Evolutionary conservation across 139 green algal species (phyloP).

Genomic region (Eudorina sp.): DNA sequence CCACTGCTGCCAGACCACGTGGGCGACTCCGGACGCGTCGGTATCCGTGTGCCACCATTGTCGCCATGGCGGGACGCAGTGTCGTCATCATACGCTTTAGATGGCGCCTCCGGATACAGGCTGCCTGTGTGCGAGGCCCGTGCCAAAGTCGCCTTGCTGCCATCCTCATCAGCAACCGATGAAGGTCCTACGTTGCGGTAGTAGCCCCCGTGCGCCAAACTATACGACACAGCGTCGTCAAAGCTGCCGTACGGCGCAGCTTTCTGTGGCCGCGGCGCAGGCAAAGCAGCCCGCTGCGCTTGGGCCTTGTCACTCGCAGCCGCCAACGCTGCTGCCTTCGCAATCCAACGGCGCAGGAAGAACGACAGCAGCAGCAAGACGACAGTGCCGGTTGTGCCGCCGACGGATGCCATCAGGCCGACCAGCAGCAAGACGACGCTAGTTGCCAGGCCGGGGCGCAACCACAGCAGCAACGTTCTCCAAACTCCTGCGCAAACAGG

Average conservation of each 20-base stretch:
- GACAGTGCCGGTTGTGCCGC: background rate
- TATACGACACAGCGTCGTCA: constrained; percentile 28
- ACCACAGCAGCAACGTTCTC: constrained; percentile 14
- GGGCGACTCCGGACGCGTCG: background rate
- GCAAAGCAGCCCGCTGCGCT: background rate
- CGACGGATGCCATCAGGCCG: background rate
- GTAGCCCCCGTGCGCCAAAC: constrained; percentile 5
- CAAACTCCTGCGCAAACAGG: no score
- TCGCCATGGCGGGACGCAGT: background rate
- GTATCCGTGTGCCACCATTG: background rate
- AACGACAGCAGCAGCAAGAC: background rate
- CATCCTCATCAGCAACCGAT: background rate
- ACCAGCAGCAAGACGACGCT: background rate
- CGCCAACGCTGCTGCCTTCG: background rate
- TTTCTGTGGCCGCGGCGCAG: background rate
- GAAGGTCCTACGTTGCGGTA: background rate
- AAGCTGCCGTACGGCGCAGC: background rate
- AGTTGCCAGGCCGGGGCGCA: constrained; percentile 17
- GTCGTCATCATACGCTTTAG: background rate
- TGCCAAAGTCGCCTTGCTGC: background rate
- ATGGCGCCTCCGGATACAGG: background rate
- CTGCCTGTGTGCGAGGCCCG: background rate
- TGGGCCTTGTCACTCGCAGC: background rate
- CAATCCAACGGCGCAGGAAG: constrained; percentile 31
- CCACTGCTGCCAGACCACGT: constrained; percentile 1